Conservation (phyloP, 2,329 filamentous ascomycete genomes). For the Penicillium sp. region DNA sequence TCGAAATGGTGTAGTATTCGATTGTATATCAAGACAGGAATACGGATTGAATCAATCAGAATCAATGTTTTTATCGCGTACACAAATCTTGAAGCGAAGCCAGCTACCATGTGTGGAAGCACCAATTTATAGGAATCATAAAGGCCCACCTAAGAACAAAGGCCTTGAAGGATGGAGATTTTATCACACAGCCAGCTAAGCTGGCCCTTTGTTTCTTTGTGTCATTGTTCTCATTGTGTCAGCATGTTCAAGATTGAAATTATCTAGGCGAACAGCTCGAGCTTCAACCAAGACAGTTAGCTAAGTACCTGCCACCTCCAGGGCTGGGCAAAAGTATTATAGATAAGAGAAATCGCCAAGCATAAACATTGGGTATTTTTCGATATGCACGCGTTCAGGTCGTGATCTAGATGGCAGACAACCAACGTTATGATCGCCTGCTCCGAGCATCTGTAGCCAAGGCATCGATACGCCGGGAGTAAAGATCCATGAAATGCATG, state of each 20-base stretch:
- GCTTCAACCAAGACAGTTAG: not conserved
- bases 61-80: too few relatives aligned
- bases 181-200: not conserved
- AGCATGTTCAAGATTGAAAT: too few relatives aligned
- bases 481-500: constrained; percentile 78
- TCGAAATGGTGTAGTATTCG: not conserved
- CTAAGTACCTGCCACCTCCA: too few relatives aligned
- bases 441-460: constrained; percentile 70
- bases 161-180: not conserved
- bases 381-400: not conserved
- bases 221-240: not conserved
- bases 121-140: too few relatives aligned
- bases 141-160: too few relatives aligned
- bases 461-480: constrained; percentile 69
- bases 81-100: too few relatives aligned
- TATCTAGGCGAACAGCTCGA: too few relatives aligned
- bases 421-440: constrained; percentile 22
- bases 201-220: not conserved
- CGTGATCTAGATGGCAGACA: not conserved
- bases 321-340: too few relatives aligned
- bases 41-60: not conserved
- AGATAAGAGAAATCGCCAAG: too few relatives aligned
- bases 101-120: too few relatives aligned
- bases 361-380: not conserved
- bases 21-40: not conserved